Evolutionary conservation across 106 monocot species (phyloP).

Genomic region (Dendrobium officinale): DNA sequence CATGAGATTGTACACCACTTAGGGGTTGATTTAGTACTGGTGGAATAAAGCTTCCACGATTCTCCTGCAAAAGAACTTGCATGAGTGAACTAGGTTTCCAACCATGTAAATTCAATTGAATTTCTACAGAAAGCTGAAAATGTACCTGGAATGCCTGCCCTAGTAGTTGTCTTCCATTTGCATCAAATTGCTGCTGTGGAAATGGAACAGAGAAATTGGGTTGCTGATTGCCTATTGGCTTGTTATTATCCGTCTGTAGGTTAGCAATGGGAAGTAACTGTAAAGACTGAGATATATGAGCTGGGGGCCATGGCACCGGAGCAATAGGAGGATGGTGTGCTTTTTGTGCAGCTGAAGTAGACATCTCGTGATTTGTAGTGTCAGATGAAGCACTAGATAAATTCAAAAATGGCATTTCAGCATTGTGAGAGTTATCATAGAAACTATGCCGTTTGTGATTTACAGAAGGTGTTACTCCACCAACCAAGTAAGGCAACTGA

Average conservation of each 20-base stretch:
- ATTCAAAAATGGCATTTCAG: constrained; percentile 29
- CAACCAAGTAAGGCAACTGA: constrained; percentile 22
- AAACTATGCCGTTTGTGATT: constrained; percentile 21
- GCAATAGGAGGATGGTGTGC: constrained; percentile 25
- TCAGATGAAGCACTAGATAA: constrained; percentile 21
- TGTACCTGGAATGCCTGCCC: constrained; percentile 10
- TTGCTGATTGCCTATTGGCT: constrained; percentile 23
- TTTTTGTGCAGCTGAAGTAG: constrained; percentile 21
- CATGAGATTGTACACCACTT: constrained; percentile 23
- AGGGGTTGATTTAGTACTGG: constrained; percentile 12
- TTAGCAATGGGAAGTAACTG: constrained; percentile 30
- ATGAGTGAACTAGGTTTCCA: constrained; percentile 9
- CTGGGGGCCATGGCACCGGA: constrained; percentile 30
- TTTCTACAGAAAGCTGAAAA: constrained; percentile 27
- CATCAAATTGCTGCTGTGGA: constrained; percentile 25
- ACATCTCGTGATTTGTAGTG: constrained; percentile 17
- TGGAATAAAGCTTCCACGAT: constrained; percentile 25
- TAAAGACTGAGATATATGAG: constrained; percentile 37
- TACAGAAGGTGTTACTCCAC: constrained; percentile 13
- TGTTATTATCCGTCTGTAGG: constrained; percentile 32
- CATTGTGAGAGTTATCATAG: constrained; percentile 21
- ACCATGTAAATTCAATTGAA: constrained; percentile 22
- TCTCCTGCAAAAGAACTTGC: constrained; percentile 20
- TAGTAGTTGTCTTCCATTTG: constrained; percentile 17
- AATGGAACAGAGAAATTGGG: constrained; percentile 10